Evolutionary conservation across 495 filamentous ascomycete species (phyloP), one percentile per base, ranked within the genome.

Genomic region (Penicillium samsonianum): DNA sequence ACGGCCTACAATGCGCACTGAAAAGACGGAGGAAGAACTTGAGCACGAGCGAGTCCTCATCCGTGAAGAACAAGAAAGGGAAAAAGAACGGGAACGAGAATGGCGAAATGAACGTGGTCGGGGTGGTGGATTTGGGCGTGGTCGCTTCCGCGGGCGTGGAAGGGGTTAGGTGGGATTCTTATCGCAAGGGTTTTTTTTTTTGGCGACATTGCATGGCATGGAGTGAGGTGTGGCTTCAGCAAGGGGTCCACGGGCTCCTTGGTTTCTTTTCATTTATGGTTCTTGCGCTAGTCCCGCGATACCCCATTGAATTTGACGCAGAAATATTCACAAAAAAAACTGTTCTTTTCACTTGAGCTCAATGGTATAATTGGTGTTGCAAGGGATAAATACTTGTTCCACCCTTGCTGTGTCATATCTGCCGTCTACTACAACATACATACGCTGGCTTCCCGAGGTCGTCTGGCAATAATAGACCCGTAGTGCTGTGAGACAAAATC

Each of bases 1-100:
- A 61, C 85, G 83, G 64, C 91, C 92, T 6, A 82, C 84, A 28
- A 82, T 89, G 14, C 84, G 76, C 48, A 75, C 81, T 2, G 79
- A 82, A 64, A 85, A 84, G 73, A 78, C 75, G 8, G 86, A 83
- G 67, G 82, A 87, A 67, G 82, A 87, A 68, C 61, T 81, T 28
- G 84, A 85, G 76, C 80, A 63, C 35, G 83, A 73, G 67, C 81
- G 73, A 67, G 74, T 67, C 70, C 84, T 77, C 73, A 78, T 70
- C 64, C 78, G 65, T 53, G 82, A 73, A 73, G 87, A 77, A 75
- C 80, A 69, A 63, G 82, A 76, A 64, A 67, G 64, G 53, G 69
- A 75, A 71, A 82, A 72, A 65, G 79, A 73, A 70, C 77, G 78
- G 41, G 81, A 78, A 57, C 75, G 70, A 30, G 80, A 79, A 67